Conservation (phyloP, 257 asterid genomes). For the Osmanthus fragrans region DNA sequence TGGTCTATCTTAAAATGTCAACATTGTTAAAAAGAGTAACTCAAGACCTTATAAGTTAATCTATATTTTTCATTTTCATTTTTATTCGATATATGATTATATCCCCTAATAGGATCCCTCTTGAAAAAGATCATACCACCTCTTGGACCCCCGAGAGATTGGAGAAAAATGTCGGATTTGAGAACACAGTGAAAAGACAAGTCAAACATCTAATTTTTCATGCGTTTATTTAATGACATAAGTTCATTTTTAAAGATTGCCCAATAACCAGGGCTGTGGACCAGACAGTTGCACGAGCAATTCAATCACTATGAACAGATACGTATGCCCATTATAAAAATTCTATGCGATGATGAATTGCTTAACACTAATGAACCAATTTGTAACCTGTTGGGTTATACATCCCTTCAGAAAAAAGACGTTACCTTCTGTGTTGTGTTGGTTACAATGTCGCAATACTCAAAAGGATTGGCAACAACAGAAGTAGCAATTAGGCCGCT, state of each 20-base stretch:
- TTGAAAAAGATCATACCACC: constrained; percentile 98
- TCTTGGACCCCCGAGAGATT: constrained; percentile 97
- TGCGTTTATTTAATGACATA: too few species aligned
- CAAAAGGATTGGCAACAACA: too few species aligned
- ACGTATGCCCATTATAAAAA: background rate
- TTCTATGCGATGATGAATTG: background rate
- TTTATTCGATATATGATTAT: too few species aligned
- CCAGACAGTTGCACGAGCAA: background rate
- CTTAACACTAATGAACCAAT: background rate
- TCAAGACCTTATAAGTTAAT: too few species aligned
- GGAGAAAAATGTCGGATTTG: constrained; percentile 31
- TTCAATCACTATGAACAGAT: background rate
- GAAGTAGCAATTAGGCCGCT: too few species aligned
- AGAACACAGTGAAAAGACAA: too few species aligned
- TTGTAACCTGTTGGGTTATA: background rate
- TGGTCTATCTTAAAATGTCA: too few species aligned
- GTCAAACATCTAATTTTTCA: too few species aligned
- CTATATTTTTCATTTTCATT: too few species aligned
- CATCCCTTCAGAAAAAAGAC: constrained; percentile 2
- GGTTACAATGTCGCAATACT: too few species aligned
- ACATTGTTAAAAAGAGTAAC: too few species aligned
- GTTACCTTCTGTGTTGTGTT: too few species aligned
- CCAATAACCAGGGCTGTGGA: background rate
- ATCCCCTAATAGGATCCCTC: constrained; percentile 84
- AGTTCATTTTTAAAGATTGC: background rate